Evolutionary conservation across 2,329 filamentous ascomycete species (phyloP), one percentile per base, ranked within the genome.

Genomic region (Lachnellula occidentalis): DNA sequence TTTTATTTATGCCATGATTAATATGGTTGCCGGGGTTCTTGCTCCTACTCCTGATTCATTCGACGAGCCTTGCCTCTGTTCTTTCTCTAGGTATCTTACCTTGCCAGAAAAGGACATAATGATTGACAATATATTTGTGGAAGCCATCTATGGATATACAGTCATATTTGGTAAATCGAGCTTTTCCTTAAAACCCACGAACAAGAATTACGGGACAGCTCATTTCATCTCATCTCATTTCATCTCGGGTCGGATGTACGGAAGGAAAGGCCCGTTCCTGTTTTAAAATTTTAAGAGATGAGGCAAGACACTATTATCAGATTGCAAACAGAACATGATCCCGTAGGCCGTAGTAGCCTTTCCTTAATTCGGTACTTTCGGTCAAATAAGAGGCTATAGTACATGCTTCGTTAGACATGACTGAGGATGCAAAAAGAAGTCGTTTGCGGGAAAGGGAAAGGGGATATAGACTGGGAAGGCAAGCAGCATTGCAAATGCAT

Each of bases 201-300:
- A 48, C n/a, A n/a, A n/a, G n/a, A n/a, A n/a, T n/a, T n/a, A n/a
- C n/a, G n/a, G 21, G 46, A 48, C 21, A 2, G 43, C 15, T 24
- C 19, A 24, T 46, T 36, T n/a, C 42, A 21, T 11, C 48, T 12
- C 15, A 36, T 21, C 8, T 27, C 34, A n/a, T 36, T 24, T 56
- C 49, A 52, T 45, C 47, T 58, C 53, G 51, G 50, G 46, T 22
- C 54, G 53, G 48, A 39, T 48, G n/a, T 5, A 37, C 58, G 58
- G 58, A 58, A 58, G 55, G 50, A 47, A 54, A 36, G 53, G 50
- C 53, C 58, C 51, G 48, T 51, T 51, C 43, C 43, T 48, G 37
- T 49, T 57, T 52, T 17, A 47, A 24, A 51, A 27, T 8, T 9
- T 24, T 27, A 8, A 54, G 50, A 49, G 48, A 45, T 55, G 49